Base-by-base conservation (phyloP, 1,284 basidiomycete species). In the Lentinula novae-zelandiae region DNA sequence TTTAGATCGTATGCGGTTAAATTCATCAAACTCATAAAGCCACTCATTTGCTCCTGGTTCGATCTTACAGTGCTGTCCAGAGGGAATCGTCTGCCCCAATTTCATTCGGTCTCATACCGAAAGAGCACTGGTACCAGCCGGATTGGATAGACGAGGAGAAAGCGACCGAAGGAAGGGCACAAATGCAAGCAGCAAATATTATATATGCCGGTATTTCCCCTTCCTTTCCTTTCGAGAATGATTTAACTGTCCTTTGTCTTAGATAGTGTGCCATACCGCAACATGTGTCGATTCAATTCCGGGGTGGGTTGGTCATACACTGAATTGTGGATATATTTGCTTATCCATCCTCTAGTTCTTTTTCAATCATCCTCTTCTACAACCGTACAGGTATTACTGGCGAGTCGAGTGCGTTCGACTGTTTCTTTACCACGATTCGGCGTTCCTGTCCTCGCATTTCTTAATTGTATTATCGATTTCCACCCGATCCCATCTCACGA, bases 241-340 rank as follows among this genome's bases (percentile, higher is more conserved):
- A 34, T 12, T 22, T n/a, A 50, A 20, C 48, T 27, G 13, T 3
- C 17, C 17, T 42, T 6, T 49, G 34, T 22, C 67, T 73, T 31
- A 76, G 74, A 54, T 69, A 75, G 38, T 70, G 75, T 65, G 8
- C 69, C 64, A 73, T 78, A 78, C 59, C 79, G 86, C 27, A 88
- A 89, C 63, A 87, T 93, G 91, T 95, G 92, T 72, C 83, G 93
- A 46, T 95, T 89, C 75, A 91, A 94, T 69, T 90, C 89, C 5
- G 92, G 92, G 31, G 76, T 78, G 63, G 36, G 75, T 68, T 39
- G n/a, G 38, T 51, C 12, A 58, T 46, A 22, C 3, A 7, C 40
- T 33, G 17, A 20, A 8, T 48, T 20, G 22, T 2, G 17, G 13
- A 22, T 8, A 8, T 22, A 22, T 22, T 15, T 20, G 20, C 34